phyloP scores from a whole-genome alignment of 495 filamentous ascomycete species.

The Xylaria intraflava region DNA sequence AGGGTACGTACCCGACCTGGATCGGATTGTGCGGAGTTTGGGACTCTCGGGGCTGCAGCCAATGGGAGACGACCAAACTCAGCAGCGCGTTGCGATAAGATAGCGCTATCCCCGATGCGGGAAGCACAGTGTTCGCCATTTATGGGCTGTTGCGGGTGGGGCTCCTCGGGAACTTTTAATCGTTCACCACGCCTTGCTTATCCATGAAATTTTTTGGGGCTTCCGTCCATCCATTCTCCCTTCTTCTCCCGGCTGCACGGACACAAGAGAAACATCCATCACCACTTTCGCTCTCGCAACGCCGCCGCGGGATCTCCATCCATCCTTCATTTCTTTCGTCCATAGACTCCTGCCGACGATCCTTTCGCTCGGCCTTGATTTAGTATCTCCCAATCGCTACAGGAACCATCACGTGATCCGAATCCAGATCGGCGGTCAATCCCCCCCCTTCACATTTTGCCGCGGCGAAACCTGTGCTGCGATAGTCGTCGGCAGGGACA shows the following conservation, averaged over 20 bases:
- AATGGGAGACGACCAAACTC: too few species aligned
- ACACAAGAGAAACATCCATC: background rate
- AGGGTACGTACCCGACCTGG: too few species aligned
- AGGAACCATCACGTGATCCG: slow-evolving; percentile 12
- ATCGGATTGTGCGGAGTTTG: too few species aligned
- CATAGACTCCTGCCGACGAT: background rate
- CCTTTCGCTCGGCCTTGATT: slow-evolving; percentile 11
- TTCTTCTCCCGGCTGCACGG: background rate
- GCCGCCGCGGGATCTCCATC: background rate
- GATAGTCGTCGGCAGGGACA: background rate
- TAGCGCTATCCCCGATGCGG: too few species aligned
- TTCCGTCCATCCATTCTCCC: background rate
- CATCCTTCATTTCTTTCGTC: background rate
- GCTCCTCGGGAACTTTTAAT: too few species aligned
- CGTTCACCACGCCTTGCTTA: too few species aligned
- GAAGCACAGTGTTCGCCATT: too few species aligned
- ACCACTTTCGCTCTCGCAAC: slow-evolving; percentile 1
- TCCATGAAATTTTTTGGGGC: slow-evolving; percentile 10
- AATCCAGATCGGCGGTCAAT: slow-evolving; percentile 19
- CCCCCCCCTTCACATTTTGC: slow-evolving; percentile 1
- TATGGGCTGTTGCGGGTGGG: too few species aligned
- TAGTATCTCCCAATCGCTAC: background rate
- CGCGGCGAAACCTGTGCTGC: background rate
- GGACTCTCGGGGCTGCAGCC: too few species aligned
- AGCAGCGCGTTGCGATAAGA: too few species aligned